A percentile compares a stretch with the other conserved stretches of the same genome.
Conservation (phyloP, 1,284 basidiomycete genomes). For the Malassezia yamatoensis region DNA sequence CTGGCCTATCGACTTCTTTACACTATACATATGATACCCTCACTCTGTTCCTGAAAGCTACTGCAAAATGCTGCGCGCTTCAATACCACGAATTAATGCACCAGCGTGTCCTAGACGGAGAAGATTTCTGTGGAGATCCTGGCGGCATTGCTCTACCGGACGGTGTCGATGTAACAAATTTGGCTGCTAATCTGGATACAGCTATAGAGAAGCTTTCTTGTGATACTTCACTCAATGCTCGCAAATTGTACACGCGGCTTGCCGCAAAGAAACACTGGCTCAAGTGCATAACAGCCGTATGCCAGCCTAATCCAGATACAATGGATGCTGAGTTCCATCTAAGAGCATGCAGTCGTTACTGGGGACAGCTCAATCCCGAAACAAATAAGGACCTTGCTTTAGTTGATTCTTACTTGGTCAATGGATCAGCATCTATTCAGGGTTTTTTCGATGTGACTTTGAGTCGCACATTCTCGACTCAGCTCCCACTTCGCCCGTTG, state of each 20-base stretch:
- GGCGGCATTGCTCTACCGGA: slow-evolving; percentile 7
- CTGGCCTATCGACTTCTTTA: neutral
- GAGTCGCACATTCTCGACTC: slow-evolving; percentile 11
- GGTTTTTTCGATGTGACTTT: slow-evolving; percentile 10
- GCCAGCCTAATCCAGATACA: neutral
- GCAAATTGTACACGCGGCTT: neutral
- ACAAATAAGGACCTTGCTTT: neutral
- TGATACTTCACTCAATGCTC: neutral
- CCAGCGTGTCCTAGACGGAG: slow-evolving; percentile 9
- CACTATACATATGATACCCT: slow-evolving; percentile 4
- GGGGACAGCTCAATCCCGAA: neutral
- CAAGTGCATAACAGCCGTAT: neutral
- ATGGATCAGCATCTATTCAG: slow-evolving; percentile 1
- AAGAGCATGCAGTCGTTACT: neutral
- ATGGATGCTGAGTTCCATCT: neutral
- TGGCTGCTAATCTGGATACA: neutral
- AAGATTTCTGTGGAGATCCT: slow-evolving; percentile 15
- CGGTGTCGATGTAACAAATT: neutral
- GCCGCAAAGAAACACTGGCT: slow-evolving; percentile 8
- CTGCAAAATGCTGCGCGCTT: slow-evolving; percentile 6
- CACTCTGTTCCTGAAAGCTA: slow-evolving; percentile 4
- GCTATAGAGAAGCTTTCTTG: neutral
- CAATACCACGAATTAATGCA: slow-evolving; percentile 13
- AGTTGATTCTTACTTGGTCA: neutral
- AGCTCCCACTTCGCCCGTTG: slow-evolving; percentile 8